These are phyloP conservation scores for Backusella westeae DNA, from an alignment of 192 early-diverging fungal species.

Conservation along the genomic window DNA sequence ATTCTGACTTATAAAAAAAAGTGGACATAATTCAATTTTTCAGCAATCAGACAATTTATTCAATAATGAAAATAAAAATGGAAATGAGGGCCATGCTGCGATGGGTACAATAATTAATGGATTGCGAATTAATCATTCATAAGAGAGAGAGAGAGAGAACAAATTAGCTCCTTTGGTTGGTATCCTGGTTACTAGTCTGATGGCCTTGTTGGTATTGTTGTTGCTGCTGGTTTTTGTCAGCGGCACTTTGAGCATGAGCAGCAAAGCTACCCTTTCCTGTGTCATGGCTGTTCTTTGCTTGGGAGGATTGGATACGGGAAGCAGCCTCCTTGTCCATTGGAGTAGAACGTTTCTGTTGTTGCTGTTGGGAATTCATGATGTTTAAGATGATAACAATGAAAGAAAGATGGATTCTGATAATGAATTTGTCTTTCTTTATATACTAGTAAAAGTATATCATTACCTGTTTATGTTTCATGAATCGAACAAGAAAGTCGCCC, in stretches of 20 bases:
- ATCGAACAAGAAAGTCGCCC: not conserved
- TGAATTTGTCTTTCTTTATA: not conserved
- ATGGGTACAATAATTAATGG: too few species aligned
- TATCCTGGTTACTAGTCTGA: not conserved
- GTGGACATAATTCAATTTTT: too few species aligned
- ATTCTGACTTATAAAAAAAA: too few species aligned
- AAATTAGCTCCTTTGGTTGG: not conserved
- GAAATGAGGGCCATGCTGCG: not conserved
- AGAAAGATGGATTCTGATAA: not conserved
- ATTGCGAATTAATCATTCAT: too few species aligned
- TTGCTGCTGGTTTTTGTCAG: not conserved
- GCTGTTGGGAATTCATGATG: not conserved
- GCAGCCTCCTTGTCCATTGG: not conserved
- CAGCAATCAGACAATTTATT: too few species aligned
- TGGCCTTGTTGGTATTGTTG: not conserved
- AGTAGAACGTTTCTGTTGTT: not conserved
- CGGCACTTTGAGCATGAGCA: not conserved
- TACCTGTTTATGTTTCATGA: too few species aligned
- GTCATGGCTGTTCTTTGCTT: not conserved
- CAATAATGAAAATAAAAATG: not conserved
- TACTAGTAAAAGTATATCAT: not conserved
- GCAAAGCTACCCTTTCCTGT: not conserved
- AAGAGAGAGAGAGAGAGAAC: not conserved
- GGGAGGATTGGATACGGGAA: not conserved
- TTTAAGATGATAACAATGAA: not conserved